Evolutionary conservation across 2,329 filamentous ascomycete species (phyloP).

Genomic region (Bipolaris zeicola): DNA sequence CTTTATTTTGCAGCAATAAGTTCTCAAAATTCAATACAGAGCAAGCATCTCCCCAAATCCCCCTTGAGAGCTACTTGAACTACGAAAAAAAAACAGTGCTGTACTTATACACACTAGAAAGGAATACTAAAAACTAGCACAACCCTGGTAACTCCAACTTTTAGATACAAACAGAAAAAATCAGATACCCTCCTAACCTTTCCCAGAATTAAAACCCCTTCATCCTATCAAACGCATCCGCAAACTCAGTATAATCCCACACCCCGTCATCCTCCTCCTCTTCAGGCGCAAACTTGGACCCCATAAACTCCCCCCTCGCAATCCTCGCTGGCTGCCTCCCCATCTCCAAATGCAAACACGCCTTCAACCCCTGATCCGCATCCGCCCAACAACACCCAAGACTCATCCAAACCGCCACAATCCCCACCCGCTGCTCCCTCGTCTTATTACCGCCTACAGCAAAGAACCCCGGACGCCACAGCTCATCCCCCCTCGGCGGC

Average conservation of each 20-base stretch:
- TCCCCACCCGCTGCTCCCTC: conserved; percentile 31
- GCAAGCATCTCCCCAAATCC: too few species aligned
- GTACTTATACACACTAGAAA: too few species aligned
- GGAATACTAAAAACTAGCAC: too few species aligned
- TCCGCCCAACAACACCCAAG: conserved; percentile 30
- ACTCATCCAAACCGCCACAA: conserved; percentile 36
- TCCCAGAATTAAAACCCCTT: conserved; percentile 1
- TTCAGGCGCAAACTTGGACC: conserved; percentile 27
- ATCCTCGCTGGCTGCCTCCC: conserved; percentile 13
- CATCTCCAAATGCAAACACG: conserved; percentile 36
- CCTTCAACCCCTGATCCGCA: conserved; percentile 23
- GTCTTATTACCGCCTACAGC: conserved; percentile 30
- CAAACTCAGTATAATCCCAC: conserved; percentile 37
- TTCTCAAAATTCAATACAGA: too few species aligned
- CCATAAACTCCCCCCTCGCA: conserved; percentile 24
- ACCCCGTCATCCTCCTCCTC: conserved; percentile 31
- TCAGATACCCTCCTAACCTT: too few species aligned
- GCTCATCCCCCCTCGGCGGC: conserved; percentile 15
- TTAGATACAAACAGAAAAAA: too few species aligned
- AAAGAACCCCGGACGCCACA: conserved; percentile 37
- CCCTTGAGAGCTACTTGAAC: too few species aligned
- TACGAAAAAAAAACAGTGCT: too few species aligned
- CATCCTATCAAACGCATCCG: conserved; percentile 28
- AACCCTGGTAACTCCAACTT: too few species aligned
- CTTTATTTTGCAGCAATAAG: too few species aligned